phyloP scores from a whole-genome alignment of 495 filamentous ascomycete genomes.

The Pyronema omphalodes region DNA sequence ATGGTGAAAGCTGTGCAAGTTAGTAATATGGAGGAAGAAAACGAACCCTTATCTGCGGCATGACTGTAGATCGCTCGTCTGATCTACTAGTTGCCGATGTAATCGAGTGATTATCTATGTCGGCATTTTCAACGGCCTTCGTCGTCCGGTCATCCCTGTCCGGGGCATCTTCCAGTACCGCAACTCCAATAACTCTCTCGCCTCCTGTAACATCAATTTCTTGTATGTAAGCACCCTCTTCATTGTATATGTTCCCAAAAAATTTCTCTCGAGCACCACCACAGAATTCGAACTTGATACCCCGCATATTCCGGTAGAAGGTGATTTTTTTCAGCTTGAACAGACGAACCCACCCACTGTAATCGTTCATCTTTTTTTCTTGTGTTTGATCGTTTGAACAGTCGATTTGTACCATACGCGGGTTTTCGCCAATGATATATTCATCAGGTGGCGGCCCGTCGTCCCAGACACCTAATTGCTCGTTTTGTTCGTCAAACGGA shows the following conservation, averaged over 20 bases:
- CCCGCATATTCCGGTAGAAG: conserved; percentile 18
- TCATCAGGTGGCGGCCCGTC: conserved; percentile 14
- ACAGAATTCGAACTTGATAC: conserved; percentile 18
- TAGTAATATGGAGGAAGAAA: no score
- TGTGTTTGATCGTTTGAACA: not conserved
- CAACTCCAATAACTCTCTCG: conserved; percentile 15
- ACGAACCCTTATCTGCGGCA: conserved; percentile 1
- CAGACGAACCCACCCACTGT: conserved; percentile 16
- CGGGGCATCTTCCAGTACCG: conserved; percentile 6
- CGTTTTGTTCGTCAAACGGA: conserved; percentile 18
- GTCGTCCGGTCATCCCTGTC: not conserved
- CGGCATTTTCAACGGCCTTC: not conserved
- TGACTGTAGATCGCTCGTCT: not conserved
- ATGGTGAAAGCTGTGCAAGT: no score
- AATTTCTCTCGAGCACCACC: conserved; percentile 7
- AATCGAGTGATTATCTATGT: not conserved
- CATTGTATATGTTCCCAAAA: conserved; percentile 10
- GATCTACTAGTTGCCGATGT: not conserved
- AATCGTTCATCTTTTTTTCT: conserved; percentile 2
- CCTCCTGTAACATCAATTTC: conserved; percentile 13
- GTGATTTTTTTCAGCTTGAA: conserved; percentile 8
- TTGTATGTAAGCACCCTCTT: conserved; percentile 10
- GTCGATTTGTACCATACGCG: not conserved
- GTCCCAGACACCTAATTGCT: conserved; percentile 16
- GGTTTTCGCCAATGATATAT: conserved; percentile 10